A percentile compares a stretch with the other conserved stretches of the same genome.
These are phyloP conservation scores for Aspergillus steynii DNA, from an alignment of 495 filamentous ascomycete genomes.

Conservation along the genomic window DNA sequence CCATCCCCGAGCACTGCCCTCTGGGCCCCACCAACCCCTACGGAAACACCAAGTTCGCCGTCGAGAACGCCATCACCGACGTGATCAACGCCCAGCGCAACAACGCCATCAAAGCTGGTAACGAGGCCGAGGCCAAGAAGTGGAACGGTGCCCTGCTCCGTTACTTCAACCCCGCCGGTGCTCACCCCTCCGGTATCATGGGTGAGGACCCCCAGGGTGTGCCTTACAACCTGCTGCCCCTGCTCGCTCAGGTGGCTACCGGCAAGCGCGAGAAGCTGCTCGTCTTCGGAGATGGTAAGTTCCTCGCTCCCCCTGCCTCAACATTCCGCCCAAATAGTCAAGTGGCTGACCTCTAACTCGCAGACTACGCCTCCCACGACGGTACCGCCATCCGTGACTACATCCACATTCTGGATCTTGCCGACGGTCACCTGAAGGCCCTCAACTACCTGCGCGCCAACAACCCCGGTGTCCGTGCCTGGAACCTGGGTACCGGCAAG, in stretches of 20 bases:
- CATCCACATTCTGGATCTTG: slow-evolving; percentile 87
- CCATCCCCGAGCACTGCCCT: slow-evolving; percentile 95
- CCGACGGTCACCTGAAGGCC: slow-evolving; percentile 84
- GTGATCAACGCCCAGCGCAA: slow-evolving; percentile 84
- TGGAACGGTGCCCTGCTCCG: slow-evolving; percentile 94
- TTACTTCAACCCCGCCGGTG: slow-evolving; percentile 97
- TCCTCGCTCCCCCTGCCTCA: neutral
- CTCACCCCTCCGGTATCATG: slow-evolving; percentile 96
- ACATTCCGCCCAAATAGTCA: neutral
- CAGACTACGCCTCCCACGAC: slow-evolving; percentile 88
- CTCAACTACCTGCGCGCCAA: slow-evolving; percentile 88
- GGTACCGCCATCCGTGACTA: slow-evolving; percentile 80
- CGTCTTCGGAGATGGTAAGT: slow-evolving; percentile 89
- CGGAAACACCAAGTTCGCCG: slow-evolving; percentile 88
- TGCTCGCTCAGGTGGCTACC: slow-evolving; percentile 93
- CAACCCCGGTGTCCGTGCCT: slow-evolving; percentile 90
- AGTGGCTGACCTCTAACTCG: neutral
- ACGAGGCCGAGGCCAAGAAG: slow-evolving; percentile 62
- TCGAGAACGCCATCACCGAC: slow-evolving; percentile 90
- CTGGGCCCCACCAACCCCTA: slow-evolving; percentile 97
- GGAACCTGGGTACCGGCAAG: slow-evolving; percentile 96
- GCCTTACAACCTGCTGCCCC: slow-evolving; percentile 91
- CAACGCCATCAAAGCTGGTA: slow-evolving; percentile 76
- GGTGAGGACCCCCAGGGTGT: slow-evolving; percentile 96
- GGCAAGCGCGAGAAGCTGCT: slow-evolving; percentile 92